Percentiles rank a stretch among this genome's conserved stretches.
Evolutionary conservation across 2,329 filamentous ascomycete species (phyloP).

Genomic region (Amesomyces nigricolor): DNA sequence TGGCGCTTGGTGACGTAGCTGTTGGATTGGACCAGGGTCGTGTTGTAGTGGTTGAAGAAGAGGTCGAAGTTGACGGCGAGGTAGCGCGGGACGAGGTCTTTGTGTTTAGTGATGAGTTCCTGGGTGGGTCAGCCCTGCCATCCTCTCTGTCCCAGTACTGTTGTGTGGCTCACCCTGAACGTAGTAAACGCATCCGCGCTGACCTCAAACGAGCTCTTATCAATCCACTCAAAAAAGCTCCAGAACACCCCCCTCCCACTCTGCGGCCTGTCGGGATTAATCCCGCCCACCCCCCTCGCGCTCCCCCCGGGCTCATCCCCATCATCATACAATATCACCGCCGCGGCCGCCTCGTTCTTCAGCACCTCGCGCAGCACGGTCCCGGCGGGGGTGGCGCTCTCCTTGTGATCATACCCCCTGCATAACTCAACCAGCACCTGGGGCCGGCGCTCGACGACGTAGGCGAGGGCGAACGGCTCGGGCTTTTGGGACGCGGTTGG

Average conservation of each 20-base stretch:
- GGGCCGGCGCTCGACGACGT: slow-evolving; percentile 79
- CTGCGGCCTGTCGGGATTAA: slow-evolving; percentile 70
- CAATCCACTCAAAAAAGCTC: slow-evolving; percentile 96
- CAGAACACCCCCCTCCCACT: slow-evolving; percentile 85
- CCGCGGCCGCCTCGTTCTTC: slow-evolving; percentile 86
- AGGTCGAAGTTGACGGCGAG: slow-evolving; percentile 83
- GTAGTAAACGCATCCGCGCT: slow-evolving; percentile 97
- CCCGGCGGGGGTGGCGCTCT: slow-evolving; percentile 87
- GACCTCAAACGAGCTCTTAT: slow-evolving; percentile 93
- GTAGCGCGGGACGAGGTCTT: slow-evolving; percentile 82
- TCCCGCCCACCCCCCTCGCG: slow-evolving; percentile 68
- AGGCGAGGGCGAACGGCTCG: slow-evolving; percentile 80
- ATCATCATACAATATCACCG: slow-evolving; percentile 89
- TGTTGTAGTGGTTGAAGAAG: slow-evolving; percentile 91
- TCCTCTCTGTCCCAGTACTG: not conserved
- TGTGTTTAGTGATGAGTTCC: slow-evolving; percentile 94
- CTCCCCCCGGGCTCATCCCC: slow-evolving; percentile 64
- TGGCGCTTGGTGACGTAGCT: slow-evolving; percentile 98
- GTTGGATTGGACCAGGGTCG: slow-evolving; percentile 78
- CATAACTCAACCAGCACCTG: slow-evolving; percentile 86
- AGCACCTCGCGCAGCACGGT: slow-evolving; percentile 81
- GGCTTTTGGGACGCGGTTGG: slow-evolving; percentile 59
- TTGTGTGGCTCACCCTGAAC: slow-evolving; percentile 63
- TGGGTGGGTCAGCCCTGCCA: slow-evolving; percentile 33
- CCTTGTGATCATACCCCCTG: slow-evolving; percentile 80